These are phyloP conservation scores for Aspergillus persii DNA, from an alignment of 2,329 filamentous ascomycete genomes.

Conservation along the genomic window DNA sequence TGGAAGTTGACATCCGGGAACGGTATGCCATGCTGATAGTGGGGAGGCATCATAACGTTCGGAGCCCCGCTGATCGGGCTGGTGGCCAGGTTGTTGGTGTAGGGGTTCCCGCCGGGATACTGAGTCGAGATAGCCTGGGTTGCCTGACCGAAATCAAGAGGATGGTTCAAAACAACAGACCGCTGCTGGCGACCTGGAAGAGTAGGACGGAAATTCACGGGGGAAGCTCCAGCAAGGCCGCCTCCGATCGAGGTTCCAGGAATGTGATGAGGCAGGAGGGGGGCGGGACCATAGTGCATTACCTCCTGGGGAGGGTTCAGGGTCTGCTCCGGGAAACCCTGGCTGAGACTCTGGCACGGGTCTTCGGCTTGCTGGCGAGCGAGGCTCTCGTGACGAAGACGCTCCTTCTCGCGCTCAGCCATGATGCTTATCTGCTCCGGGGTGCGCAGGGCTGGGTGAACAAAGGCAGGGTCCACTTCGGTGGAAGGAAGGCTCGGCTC, in stretches of 20 bases:
- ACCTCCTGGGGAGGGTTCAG: background rate
- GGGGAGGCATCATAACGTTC: background rate
- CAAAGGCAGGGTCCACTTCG: constrained; percentile 4
- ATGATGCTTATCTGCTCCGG: constrained; percentile 7
- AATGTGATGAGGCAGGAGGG: background rate
- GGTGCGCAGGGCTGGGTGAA: constrained; percentile 13
- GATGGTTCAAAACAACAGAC: background rate
- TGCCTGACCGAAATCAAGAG: background rate
- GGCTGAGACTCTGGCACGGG: background rate
- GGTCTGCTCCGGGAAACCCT: no score
- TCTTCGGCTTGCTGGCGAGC: background rate
- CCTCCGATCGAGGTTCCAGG: background rate
- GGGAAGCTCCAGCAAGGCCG: background rate
- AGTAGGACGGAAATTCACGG: background rate
- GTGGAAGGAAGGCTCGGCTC: background rate
- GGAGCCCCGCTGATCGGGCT: background rate
- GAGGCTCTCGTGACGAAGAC: background rate
- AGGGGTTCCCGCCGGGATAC: background rate
- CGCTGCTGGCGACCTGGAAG: background rate
- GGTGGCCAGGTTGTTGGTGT: background rate
- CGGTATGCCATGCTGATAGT: background rate
- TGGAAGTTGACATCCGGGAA: background rate
- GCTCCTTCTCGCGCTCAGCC: background rate
- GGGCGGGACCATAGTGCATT: background rate
- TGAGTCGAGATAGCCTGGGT: background rate